Conservation (phyloP, 768 basidiomycete genomes). For the Mycena amicta region DNA sequence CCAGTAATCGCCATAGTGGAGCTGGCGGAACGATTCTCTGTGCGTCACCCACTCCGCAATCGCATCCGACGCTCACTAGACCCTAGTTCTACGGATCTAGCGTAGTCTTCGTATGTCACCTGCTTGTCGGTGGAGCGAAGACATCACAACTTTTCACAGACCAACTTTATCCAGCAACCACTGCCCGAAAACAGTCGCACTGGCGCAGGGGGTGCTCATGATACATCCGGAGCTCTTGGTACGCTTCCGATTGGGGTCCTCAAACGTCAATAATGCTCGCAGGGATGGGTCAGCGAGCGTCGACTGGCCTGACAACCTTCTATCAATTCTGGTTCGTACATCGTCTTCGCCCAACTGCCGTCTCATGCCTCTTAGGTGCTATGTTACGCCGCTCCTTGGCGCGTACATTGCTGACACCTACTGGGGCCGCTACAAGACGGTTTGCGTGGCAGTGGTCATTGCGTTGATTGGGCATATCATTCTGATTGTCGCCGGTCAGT, state of each 20-base stretch:
- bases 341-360: constrained; percentile 1
- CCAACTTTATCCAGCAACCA: constrained; percentile 74
- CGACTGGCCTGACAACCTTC: constrained; percentile 71
- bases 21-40: constrained; percentile 75
- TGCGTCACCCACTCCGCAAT: constrained; percentile 33
- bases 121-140: not conserved
- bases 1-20: constrained; percentile 69
- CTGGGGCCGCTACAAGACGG: constrained; percentile 75
- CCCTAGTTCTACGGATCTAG: not conserved
- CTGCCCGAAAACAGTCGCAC: constrained; percentile 66
- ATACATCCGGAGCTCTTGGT: constrained; percentile 68
- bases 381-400: constrained; percentile 65
- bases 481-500: constrained; percentile 52
- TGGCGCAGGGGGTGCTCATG: constrained; percentile 54
- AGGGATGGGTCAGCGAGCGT: constrained; percentile 68
- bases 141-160: constrained; percentile 35
- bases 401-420: constrained; percentile 75
- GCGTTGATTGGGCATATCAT: constrained; percentile 67
- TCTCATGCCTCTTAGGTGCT: constrained; percentile 46
- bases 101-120: not conserved
- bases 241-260: too few relatives aligned
- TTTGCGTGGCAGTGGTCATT: constrained; percentile 59
- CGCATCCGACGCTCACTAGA: not conserved
- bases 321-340: constrained; percentile 38
- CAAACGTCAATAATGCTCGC: too few relatives aligned